Evolutionary conservation across 495 filamentous ascomycete genomes (phyloP), one percentile per base, ranked within the genome.

Genomic region (Hypomontagnella monticulosa): DNA sequence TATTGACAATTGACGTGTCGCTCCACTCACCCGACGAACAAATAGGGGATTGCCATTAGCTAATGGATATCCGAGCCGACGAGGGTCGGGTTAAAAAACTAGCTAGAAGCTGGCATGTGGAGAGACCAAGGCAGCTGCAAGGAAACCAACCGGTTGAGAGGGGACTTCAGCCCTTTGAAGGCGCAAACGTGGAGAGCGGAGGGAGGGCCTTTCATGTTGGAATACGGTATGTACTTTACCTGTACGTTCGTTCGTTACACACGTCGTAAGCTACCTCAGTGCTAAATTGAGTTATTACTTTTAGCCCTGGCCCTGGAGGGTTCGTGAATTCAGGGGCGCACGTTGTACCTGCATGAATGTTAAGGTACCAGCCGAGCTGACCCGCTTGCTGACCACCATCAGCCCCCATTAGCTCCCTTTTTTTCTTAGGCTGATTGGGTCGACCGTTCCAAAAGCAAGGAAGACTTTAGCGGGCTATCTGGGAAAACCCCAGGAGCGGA

Each of bases 401-500:
- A 67, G 59, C 65, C 65, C 65, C 63, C 64, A 52, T 62, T 63
- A 32, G 14, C 32, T 30, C 46, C 42, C 20, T 27, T 32, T 14
- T 44, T 40, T 61, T 40, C 18, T 30, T 10, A n/a, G 27, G 14
- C 27, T 62, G 44, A 62, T 67, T 67, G 64, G 64, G 6, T 12
- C 6, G 19, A 41, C 4, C 36, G 40, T 52, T 61, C 63, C 57
- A 51, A 67, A 56, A 42, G 30, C 11, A 30, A 49, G 50, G 49
- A 40, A 49, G 37, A 42, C 16, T n/a, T n/a, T n/a, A n/a, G n/a
- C n/a, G n/a, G n/a, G n/a, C n/a, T 37, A 60, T 42, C 62, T 48
- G 41, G 58, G 53, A 50, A 50, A 23, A 12, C 46, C 49, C 57
- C 57, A 44, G 47, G 36, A 46, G 43, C 60, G 48, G 43, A 20